Evolutionary conservation across 352 stramenopile genomes (phyloP).

Genomic region (Phytophthora fragariae): DNA sequence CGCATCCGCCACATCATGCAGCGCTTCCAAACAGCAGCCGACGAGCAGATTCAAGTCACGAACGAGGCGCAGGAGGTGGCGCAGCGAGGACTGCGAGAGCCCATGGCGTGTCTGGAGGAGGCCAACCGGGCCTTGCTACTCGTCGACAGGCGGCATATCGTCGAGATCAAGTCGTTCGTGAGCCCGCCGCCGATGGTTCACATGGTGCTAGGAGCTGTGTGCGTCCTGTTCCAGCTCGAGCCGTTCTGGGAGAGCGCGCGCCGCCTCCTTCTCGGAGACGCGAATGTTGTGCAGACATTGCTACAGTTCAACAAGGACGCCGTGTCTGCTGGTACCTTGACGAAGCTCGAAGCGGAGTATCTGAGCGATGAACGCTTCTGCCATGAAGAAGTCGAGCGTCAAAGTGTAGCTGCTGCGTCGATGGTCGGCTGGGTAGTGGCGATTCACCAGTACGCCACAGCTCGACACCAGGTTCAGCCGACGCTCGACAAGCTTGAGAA

Average conservation of each 20-base stretch:
- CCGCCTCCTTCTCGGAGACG: constrained; percentile 59
- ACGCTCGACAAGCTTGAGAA: constrained; percentile 75
- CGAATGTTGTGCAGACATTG: constrained; percentile 76
- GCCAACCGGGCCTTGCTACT: constrained; percentile 66
- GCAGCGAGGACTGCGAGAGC: constrained; percentile 62
- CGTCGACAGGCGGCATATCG: constrained; percentile 78
- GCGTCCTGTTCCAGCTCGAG: constrained; percentile 75
- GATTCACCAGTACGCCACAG: constrained; percentile 69
- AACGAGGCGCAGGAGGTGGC: constrained; percentile 71
- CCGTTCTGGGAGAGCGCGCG: constrained; percentile 79
- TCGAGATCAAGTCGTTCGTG: constrained; percentile 88
- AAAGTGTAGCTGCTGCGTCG: constrained; percentile 77
- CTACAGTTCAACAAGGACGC: constrained; percentile 81
- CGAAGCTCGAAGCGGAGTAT: constrained; percentile 56
- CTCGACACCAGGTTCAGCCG: constrained; percentile 58
- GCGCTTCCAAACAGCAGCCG: constrained; percentile 59
- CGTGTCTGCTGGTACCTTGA: constrained; percentile 47
- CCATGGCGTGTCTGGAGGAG: constrained; percentile 72
- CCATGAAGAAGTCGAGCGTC: constrained; percentile 76
- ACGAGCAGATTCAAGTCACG: constrained; percentile 70
- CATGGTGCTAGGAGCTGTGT: constrained; percentile 75
- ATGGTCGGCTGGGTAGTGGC: constrained; percentile 83
- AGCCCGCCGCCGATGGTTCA: constrained; percentile 76
- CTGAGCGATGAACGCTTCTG: constrained; percentile 63
- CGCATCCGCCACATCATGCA: constrained; percentile 66